phyloP scores from a whole-genome alignment of 1,139 yeast species.

The Candida sp. region DNA sequence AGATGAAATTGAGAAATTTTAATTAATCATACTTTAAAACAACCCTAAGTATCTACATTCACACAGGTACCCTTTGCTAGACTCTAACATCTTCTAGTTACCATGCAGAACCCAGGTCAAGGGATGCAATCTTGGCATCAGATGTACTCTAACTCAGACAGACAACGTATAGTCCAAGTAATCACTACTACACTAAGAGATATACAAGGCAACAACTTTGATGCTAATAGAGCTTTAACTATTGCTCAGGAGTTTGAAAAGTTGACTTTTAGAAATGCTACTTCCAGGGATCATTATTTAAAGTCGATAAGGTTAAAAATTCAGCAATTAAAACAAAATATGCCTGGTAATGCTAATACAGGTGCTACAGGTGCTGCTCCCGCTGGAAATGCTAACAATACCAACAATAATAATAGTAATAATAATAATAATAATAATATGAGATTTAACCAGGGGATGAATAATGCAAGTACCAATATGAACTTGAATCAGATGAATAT shows the following conservation, averaged over 20 bases:
- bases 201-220: slow-evolving; percentile 32
- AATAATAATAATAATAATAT: not conserved
- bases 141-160: slow-evolving; percentile 34
- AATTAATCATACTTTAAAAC: not conserved
- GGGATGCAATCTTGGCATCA: slow-evolving; percentile 32
- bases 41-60: no score
- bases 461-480: not conserved
- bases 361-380: slow-evolving; percentile 7
- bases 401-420: not conserved
- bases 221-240: slow-evolving; percentile 34
- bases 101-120: not conserved
- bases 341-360: slow-evolving; percentile 8
- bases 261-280: slow-evolving; percentile 37
- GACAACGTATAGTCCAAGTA: slow-evolving; percentile 42
- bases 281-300: slow-evolving; percentile 39
- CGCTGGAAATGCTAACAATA: slow-evolving; percentile 1
- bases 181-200: slow-evolving; percentile 38
- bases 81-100: no score
- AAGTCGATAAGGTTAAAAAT: slow-evolving; percentile 38
- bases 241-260: slow-evolving; percentile 48
- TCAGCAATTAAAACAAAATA: slow-evolving; percentile 27
- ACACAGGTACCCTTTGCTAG: no score
- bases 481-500: not conserved
- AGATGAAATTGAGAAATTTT: not conserved
- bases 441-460: not conserved